Percentiles rank a stretch among this genome's conserved stretches.
Evolutionary conservation across 176 grass and related monocot species (phyloP).

Genomic region (Carex littledalei): DNA sequence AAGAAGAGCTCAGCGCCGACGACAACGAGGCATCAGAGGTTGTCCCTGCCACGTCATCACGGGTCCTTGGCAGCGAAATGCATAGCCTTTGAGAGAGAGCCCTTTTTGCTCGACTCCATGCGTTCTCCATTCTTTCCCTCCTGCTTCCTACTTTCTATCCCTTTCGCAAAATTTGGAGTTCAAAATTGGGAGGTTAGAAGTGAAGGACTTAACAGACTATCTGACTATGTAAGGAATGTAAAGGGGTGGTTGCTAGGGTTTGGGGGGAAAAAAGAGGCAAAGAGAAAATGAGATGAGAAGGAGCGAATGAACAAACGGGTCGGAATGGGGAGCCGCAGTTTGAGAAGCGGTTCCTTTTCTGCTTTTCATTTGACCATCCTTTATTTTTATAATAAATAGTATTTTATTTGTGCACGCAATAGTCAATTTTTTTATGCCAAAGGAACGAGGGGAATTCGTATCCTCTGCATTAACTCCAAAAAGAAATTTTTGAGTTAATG

Average conservation of each 20-base stretch:
- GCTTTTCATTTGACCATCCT: constrained; percentile 1
- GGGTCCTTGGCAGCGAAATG: constrained; percentile 31
- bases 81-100: constrained; percentile 44
- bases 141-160: not conserved
- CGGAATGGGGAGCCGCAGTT: not conserved
- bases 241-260: constrained; percentile 29
- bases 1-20: not conserved
- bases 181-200: not conserved
- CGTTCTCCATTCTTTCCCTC: constrained; percentile 38
- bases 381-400: not conserved
- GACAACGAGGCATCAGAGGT: not conserved
- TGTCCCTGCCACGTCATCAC: constrained; percentile 6
- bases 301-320: not conserved
- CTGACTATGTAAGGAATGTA: constrained; percentile 20
- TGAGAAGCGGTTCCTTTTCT: not conserved
- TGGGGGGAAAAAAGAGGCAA: constrained; percentile 18
- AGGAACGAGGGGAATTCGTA: no score
- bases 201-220: not conserved
- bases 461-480: no score
- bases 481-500: no score
- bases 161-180: not conserved
- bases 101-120: constrained; percentile 57
- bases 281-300: not conserved
- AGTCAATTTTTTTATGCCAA: not conserved
- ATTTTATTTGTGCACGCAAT: not conserved